phyloP scores from a whole-genome alignment of 805 yeast genomes.

The Ogataea angusta region DNA sequence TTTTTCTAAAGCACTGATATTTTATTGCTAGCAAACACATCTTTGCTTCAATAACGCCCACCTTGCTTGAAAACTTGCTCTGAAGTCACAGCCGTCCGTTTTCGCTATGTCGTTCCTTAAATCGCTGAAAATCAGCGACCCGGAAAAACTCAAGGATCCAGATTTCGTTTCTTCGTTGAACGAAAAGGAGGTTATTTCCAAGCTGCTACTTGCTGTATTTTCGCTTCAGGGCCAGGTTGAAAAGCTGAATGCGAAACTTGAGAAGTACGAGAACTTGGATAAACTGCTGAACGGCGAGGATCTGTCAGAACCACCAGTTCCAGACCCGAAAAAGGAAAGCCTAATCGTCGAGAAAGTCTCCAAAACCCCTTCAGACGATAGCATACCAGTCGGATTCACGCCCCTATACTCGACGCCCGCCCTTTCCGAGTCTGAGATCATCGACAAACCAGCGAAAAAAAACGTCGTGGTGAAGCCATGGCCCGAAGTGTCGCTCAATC shows the following conservation, averaged over 20 bases:
- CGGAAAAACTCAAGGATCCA: constrained; percentile 19
- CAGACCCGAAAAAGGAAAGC: constrained; percentile 6
- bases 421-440: constrained; percentile 18
- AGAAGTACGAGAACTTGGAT: constrained; percentile 21
- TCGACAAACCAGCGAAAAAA: constrained; percentile 20
- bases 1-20: neutral
- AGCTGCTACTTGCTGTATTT: constrained; percentile 18
- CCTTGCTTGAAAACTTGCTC: neutral
- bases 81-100: neutral
- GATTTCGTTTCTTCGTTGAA: constrained; percentile 18
- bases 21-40: neutral
- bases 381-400: constrained; percentile 23
- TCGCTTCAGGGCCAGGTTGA: constrained; percentile 20
- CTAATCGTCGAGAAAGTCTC: constrained; percentile 20
- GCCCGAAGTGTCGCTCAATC: constrained; percentile 29
- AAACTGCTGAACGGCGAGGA: constrained; percentile 20
- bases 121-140: constrained; percentile 20
- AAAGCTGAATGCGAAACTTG: constrained; percentile 16
- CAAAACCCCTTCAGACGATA: constrained; percentile 7
- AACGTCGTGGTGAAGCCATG: constrained; percentile 26
- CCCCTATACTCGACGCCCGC: constrained; percentile 28
- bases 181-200: constrained; percentile 23
- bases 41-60: neutral
- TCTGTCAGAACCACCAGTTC: constrained; percentile 3
- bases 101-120: constrained; percentile 19